Base-by-base conservation (phyloP, 768 basidiomycete species). In the Podaxis sp. region DNA sequence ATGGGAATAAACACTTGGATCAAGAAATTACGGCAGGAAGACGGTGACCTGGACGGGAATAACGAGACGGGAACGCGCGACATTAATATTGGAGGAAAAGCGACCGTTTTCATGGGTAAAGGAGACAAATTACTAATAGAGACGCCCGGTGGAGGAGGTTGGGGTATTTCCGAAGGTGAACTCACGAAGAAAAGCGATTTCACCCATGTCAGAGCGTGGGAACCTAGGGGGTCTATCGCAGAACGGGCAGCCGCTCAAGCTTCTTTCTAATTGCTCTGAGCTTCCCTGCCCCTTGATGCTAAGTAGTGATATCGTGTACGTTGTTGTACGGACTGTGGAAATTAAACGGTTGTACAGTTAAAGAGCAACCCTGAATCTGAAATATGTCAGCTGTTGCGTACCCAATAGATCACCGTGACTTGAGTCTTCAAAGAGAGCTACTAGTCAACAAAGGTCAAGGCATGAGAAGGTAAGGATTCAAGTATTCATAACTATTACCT, bases 141-240 rank as follows among this genome's bases (percentile, higher is more conserved):
- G 76, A 96, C 95, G 0, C 95, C 95, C 0, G 95, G 95, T 0
- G 95, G 89, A 8, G 95, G 95, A 6, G 95, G 87, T 2, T 96
- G 91, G 91, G 95, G 95, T 0, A 70, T 65, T 15, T 66, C 69
- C 10, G 77, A 78, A 59, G 74, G 64, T 50, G 54, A 49, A 15
- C 17, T 40, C 6, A 66, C 54, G 61, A 69, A 64, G 68, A 76
- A 76, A 66, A 66, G 60, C 37, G 53, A 56, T n/a, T 63, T 64
- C 49, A 66, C 63, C 24, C 78, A 85, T 71, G 69, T 73, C 49
- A 74, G 70, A 30, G 77, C 73, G 30, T 90, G 89, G 89, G 87
- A 88, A 68, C 85, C 88, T n/a, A 75, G 89, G 60, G 89, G 89
- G 0, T 90, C 88, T 61, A 67, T 91, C 58, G 85, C 85, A 51